Base-by-base conservation (phyloP, 192 early-diverging fungal genomes). In the Rhizophagus clarus region DNA sequence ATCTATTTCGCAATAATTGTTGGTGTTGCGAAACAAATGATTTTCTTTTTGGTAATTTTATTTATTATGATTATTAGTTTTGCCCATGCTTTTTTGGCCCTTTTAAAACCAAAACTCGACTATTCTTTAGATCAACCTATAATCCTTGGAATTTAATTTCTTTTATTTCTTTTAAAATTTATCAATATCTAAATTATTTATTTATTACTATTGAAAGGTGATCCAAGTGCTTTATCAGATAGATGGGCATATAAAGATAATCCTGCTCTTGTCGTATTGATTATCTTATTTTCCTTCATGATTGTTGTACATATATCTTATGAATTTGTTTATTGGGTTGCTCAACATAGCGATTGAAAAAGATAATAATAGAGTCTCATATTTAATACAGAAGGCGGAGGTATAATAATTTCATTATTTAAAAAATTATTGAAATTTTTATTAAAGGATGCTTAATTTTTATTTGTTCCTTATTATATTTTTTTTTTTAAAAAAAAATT, bases 311-410 rank as follows among this genome's bases (percentile, higher is more conserved):
- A 61, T 31, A 12, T 74, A 61, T 31, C 32, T 74, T 6, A 74
- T 74, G 73, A 74, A 74, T 40, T n/a, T 74, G 14, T 74, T 74
- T n/a, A 74, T 74, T 61, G 73, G 73, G 14, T 60, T 74, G 17
- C 32, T 74, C 4, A 51, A 42, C 20, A 74, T 29, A 11, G 45
- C 73, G 20, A 74, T 74, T 32, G 29, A 49, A 4, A 28, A 51
- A 32, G 29, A 49, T 31, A 28, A 74, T 61, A 32, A 49, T 31
- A 29, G 29, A 20, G 29, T 20, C 20, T 49, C 32, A 17, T 74
- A 32, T 24, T 74, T 74, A 11, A 9, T 26, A 1, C 73, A 74
- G 61, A 74, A 74, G n/a, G 73, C 73, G 20, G 28, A 61, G 71
- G 71, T 72, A 72, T 29, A 28, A n/a, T 15, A n/a, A 37, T 37